Evolutionary conservation across 805 yeast species (phyloP), one percentile per base, ranked within the genome.

Genomic region (Kodamaea kaohsiungensis): DNA sequence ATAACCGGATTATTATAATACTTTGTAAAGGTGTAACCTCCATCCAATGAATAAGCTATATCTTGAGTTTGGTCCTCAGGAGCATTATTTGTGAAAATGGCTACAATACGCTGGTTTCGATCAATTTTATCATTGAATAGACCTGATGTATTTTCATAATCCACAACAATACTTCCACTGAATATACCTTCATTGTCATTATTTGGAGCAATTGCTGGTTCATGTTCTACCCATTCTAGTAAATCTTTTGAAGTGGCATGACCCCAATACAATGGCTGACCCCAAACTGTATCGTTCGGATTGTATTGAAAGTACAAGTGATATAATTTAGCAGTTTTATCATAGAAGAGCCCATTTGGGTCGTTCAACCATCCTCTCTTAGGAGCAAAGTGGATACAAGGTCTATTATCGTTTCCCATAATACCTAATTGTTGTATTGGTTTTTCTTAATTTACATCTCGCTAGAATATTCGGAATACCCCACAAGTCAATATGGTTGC

Each of bases 291-390:
- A 12, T 52, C 68, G 45, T 67, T 59, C 2, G 78, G 78, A 53
- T 72, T 69, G 61, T 64, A 67, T 57, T 75, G 80, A 59, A 60
- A 75, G 63, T 72, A 75, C 49, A 67, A 39, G 56, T 75, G 80
- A 65, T 67, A 75, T 17, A 64, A 18, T 7, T 64, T 60, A 7
- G 63, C 65, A 37, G 56, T 61, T 8, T 59, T 57, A 56, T 71
- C 73, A 55, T 65, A 73, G 57, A 70, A 64, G 47, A 73, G 58
- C 6, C 79, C 80, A 54, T 75, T 75, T n/a, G 80, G 79, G 56
- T 76, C 80, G 58, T 75, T 75, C 75, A 75, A 69, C 70, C 76
- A 75, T 5, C 73, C 73, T 6, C 51, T 46, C 6, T 59, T 54
- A 1, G 80, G 78, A 2, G 77, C 61, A 43, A 62, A 66, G 56